phyloP scores from a whole-genome alignment of 2,329 filamentous ascomycete species.

The Colletotrichum paranaense region DNA sequence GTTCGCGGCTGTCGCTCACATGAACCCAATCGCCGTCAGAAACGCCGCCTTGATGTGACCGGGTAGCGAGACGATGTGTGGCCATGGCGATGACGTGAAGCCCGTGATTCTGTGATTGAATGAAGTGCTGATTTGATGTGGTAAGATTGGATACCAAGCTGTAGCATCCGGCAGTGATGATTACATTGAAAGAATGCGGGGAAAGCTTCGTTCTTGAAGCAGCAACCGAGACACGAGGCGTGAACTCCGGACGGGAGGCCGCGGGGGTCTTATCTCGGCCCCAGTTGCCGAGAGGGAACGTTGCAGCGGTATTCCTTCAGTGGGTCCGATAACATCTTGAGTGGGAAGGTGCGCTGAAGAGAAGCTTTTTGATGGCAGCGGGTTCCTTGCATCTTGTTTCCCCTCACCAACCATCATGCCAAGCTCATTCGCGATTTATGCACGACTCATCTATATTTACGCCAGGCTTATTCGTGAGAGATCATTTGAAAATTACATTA shows the following conservation, averaged over 20 bases:
- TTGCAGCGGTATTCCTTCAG: neutral
- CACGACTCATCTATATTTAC: neutral
- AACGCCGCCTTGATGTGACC: neutral
- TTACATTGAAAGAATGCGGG: slow-evolving; percentile 5
- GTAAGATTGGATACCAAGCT: neutral
- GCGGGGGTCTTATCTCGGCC: slow-evolving; percentile 30
- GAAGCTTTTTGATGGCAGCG: slow-evolving; percentile 2
- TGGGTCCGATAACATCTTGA: slow-evolving; percentile 19
- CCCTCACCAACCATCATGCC: neutral
- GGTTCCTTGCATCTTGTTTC: neutral
- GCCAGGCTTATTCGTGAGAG: neutral
- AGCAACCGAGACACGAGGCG: neutral
- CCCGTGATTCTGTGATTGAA: neutral
- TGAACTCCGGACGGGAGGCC: neutral
- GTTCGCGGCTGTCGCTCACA: neutral
- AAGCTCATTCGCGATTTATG: neutral
- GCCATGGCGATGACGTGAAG: neutral
- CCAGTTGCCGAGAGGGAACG: slow-evolving; percentile 16
- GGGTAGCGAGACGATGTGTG: neutral
- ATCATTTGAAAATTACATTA: neutral
- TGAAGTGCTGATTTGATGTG: neutral
- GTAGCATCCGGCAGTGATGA: neutral
- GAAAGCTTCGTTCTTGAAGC: slow-evolving; percentile 14
- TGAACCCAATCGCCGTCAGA: slow-evolving; percentile 21
- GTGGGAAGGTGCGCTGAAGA: slow-evolving; percentile 8